Evolutionary conservation across 164 flowering plant genomes (phyloP).

Genomic region (Sedum album): DNA sequence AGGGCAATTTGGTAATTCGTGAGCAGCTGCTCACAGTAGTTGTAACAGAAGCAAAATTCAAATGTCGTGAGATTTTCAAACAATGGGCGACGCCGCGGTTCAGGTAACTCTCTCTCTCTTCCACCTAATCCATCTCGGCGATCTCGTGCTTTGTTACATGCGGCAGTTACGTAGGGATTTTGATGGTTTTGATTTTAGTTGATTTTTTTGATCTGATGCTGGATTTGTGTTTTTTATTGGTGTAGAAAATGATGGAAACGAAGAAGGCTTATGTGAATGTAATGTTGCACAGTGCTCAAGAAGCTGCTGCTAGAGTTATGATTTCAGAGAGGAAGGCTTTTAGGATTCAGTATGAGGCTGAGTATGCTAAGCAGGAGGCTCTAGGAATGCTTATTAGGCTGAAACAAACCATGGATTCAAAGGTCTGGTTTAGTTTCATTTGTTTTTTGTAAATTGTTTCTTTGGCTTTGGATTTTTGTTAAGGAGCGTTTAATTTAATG

Average conservation of each 20-base stretch:
- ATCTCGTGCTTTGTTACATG: too few relatives aligned
- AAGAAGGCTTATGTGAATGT: constrained; percentile 84
- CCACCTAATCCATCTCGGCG: not conserved
- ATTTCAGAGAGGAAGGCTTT: constrained; percentile 54
- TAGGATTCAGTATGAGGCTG: constrained; percentile 44
- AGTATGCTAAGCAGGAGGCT: constrained; percentile 52
- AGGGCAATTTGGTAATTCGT: not conserved
- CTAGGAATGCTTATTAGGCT: constrained; percentile 53
- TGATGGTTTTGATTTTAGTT: not conserved
- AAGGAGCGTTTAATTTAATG: too few relatives aligned
- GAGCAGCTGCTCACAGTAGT: not conserved
- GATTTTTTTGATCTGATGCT: not conserved
- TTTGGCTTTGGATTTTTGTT: not conserved
- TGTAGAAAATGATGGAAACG: constrained; percentile 61
- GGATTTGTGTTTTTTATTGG: constrained; percentile 10
- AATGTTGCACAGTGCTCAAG: constrained; percentile 69
- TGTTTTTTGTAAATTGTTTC: not conserved
- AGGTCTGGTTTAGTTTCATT: constrained; percentile 30
- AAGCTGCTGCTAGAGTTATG: constrained; percentile 78
- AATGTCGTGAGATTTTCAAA: not conserved
- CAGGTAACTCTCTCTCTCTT: not conserved
- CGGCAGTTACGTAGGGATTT: too few relatives aligned
- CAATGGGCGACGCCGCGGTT: constrained; percentile 1
- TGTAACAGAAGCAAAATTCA: not conserved
- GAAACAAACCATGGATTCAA: constrained; percentile 59